Base-by-base conservation (phyloP, 2,329 filamentous ascomycete species). In the Elsinoe batatas region DNA sequence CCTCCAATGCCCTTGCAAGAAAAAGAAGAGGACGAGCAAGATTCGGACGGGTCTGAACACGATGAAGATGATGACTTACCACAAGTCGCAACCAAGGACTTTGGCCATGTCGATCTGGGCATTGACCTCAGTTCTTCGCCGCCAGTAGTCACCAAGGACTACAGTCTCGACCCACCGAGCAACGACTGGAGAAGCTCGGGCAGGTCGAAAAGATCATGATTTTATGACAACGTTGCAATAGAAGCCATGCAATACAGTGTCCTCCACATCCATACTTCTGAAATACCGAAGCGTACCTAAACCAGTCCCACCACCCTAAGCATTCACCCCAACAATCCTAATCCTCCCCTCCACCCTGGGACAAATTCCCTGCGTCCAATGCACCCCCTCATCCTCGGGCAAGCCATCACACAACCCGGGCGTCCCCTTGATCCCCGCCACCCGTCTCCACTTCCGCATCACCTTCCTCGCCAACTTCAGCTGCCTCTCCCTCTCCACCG, bases 311-410 rank as follows among this genome's bases (percentile, higher is more conserved):
- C 15, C 26, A 11, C 20, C 3, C 35, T 33, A 55, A 36, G 53
- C 53, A 47, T 46, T 55, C 30, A 55, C 53, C 15, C 60, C 60
- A 12, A 64, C 40, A 30, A 67, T 66, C 51, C 57, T 61, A 57
- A 95, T 94, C 47, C 89, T 79, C 1, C 88, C 88, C 67, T 95
- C 89, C 7, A 91, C 59, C 56, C 79, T 78, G 0, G 90, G 90
- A 56, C 84, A 81, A 67, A 95, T 91, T 1, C 87, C 85, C 60
- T 80, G 81, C 7, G 88, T 91, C 88, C 89, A 95, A 60, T 84
- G 78, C 1, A 79, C 77, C 36, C 72, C 72, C 32, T 85, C 82
- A 51, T 82, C 78, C 58, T 83, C 82, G 0, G 73, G 77, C 51
- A 82, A 75, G 57, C 77, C 75, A 58, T 87, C 77, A 13, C 79